A percentile compares a stretch with the other conserved stretches of the same genome.
phyloP scores from a whole-genome alignment of 768 basidiomycete genomes.

The Chalciporus sphaerocephalus region DNA sequence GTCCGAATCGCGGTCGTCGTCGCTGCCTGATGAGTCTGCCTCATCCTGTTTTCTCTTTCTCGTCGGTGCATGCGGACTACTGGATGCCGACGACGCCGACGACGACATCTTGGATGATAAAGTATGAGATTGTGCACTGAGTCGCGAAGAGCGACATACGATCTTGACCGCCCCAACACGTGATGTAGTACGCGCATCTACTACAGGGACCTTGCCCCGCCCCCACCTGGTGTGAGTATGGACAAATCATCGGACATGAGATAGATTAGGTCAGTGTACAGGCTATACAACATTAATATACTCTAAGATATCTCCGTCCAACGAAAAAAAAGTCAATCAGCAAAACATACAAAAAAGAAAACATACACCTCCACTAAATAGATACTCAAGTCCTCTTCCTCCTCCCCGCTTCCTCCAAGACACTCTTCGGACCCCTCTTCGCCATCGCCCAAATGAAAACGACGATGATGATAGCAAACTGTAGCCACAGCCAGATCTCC shows the following conservation, averaged over 20 bases:
- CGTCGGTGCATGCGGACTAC: slow-evolving; percentile 25
- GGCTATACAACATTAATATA: slow-evolving; percentile 24
- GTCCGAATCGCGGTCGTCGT: slow-evolving; percentile 24
- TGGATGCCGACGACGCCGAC: slow-evolving; percentile 31
- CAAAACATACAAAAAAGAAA: slow-evolving; percentile 5
- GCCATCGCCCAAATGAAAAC: slow-evolving; percentile 83
- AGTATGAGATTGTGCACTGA: background rate
- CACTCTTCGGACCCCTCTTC: slow-evolving; percentile 65
- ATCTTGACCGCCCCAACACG: background rate
- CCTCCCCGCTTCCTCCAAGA: slow-evolving; percentile 47
- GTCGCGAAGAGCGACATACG: background rate
- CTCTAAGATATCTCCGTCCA: slow-evolving; percentile 15
- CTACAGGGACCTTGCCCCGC: too few relatives aligned
- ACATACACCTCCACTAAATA: slow-evolving; percentile 5
- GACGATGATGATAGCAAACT: slow-evolving; percentile 68
- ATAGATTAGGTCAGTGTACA: slow-evolving; percentile 13
- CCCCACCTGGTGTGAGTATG: too few relatives aligned
- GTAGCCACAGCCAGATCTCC: slow-evolving; percentile 82
- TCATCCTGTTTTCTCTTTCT: slow-evolving; percentile 25
- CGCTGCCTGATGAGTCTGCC: slow-evolving; percentile 12
- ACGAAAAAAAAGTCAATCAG: background rate
- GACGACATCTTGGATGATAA: slow-evolving; percentile 24
- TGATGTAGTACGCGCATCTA: slow-evolving; percentile 7
- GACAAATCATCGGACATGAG: background rate
- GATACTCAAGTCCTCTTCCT: slow-evolving; percentile 14